Conservation (phyloP, 495 filamentous ascomycete genomes). For the Penicillium subrubescens region DNA sequence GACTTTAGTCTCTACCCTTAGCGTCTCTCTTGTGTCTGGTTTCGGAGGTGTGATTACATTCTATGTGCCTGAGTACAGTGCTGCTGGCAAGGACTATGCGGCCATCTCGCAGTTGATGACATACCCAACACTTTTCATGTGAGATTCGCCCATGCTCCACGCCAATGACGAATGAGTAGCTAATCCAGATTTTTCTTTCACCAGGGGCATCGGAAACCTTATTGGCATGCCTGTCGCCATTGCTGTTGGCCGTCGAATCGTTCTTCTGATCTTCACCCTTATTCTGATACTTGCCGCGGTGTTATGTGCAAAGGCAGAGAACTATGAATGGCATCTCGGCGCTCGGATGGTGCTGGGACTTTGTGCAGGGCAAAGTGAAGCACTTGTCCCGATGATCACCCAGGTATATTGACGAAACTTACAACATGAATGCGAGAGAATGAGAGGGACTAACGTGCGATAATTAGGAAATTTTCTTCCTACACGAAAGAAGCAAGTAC, state of each 20-base stretch:
- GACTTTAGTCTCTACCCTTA: slow-evolving; percentile 26
- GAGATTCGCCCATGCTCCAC: background rate
- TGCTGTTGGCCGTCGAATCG: slow-evolving; percentile 40
- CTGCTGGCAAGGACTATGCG: slow-evolving; percentile 25
- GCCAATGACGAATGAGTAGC: background rate
- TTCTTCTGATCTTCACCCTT: slow-evolving; percentile 33
- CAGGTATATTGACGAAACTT: slow-evolving; percentile 17
- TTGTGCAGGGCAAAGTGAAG: background rate
- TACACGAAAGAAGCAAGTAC: slow-evolving; percentile 36
- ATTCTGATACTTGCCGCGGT: slow-evolving; percentile 27
- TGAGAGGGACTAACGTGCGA: background rate
- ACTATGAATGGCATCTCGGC: slow-evolving; percentile 34
- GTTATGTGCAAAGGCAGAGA: slow-evolving; percentile 23
- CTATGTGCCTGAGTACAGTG: slow-evolving; percentile 22
- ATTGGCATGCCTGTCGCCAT: slow-evolving; percentile 46
- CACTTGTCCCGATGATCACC: slow-evolving; percentile 25
- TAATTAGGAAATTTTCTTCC: slow-evolving; percentile 35
- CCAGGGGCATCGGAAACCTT: slow-evolving; percentile 40
- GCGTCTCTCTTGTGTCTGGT: slow-evolving; percentile 29
- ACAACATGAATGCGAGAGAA: background rate
- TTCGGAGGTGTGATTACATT: slow-evolving; percentile 32
- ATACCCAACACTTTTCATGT: slow-evolving; percentile 24
- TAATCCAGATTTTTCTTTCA: background rate
- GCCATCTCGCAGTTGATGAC: slow-evolving; percentile 34
- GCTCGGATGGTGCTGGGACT: slow-evolving; percentile 27